A percentile compares a stretch with the other conserved stretches of the same genome.
Evolutionary conservation across 495 filamentous ascomycete genomes (phyloP).

Genomic region (Penicillium canescens): DNA sequence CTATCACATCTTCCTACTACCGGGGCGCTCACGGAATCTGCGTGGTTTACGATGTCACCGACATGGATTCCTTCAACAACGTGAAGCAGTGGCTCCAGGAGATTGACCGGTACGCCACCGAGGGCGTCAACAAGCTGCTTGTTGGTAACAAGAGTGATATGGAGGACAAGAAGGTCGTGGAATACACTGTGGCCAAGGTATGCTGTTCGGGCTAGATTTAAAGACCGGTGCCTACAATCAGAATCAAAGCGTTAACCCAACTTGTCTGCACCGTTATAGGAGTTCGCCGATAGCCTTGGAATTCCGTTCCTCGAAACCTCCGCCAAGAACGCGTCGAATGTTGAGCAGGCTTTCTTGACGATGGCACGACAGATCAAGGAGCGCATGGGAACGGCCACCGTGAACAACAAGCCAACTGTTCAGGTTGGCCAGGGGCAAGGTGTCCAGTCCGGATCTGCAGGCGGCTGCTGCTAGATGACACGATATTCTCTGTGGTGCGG

Average conservation of each 20-base stretch:
- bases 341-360: conserved; percentile 99
- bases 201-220: conserved; percentile 1
- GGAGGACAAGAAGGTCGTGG: conserved; percentile 99
- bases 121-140: conserved; percentile 98
- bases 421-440: conserved; percentile 92
- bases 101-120: conserved; percentile 97
- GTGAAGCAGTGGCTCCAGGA: conserved; percentile 99
- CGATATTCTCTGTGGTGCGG: conserved; percentile 20
- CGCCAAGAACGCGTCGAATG: conserved; percentile 98
- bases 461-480: conserved; percentile 86
- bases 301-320: conserved; percentile 99
- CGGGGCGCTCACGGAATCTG: conserved; percentile 98
- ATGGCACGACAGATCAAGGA: conserved; percentile 99
- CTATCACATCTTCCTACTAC: conserved; percentile 99
- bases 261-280: conserved; percentile 52
- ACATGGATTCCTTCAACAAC: conserved; percentile 99
- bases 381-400: conserved; percentile 95
- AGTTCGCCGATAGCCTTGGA: conserved; percentile 97
- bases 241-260: conserved; percentile 14
- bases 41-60: conserved; percentile 99
- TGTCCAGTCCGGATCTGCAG: conserved; percentile 84
- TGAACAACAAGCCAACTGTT: conserved; percentile 98
- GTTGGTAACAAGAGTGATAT: conserved; percentile 99
- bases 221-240: neutral
- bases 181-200: conserved; percentile 99